Percentiles rank a stretch among this genome's conserved stretches.
phyloP scores from a whole-genome alignment of 495 filamentous ascomycete species.

The Articulospora tetracladia region DNA sequence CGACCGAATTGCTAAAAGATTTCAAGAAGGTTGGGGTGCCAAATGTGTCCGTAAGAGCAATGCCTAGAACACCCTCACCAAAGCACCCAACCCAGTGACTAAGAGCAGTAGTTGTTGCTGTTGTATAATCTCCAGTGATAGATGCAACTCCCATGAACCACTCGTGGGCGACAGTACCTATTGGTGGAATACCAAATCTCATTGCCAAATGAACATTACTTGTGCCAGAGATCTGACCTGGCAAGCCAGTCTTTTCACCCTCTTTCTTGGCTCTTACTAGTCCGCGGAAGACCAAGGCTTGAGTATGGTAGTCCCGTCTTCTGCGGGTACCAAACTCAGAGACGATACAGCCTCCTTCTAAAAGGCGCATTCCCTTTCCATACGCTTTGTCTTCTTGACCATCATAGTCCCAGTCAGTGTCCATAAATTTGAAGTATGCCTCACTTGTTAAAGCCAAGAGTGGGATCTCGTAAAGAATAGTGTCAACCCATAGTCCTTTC shows the following conservation, averaged over 20 bases:
- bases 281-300: conserved; percentile 85
- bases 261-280: conserved; percentile 69
- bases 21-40: conserved; percentile 87
- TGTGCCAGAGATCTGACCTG: conserved; percentile 77
- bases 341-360: conserved; percentile 79
- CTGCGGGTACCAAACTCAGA: conserved; percentile 92
- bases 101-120: conserved; percentile 78
- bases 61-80: conserved; percentile 83
- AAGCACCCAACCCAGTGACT: conserved; percentile 88
- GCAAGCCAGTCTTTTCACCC: conserved; percentile 53
- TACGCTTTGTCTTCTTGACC: conserved; percentile 80
- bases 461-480: conserved; percentile 96
- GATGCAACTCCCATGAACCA: conserved; percentile 99
- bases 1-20: conserved; percentile 68
- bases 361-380: conserved; percentile 69
- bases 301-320: conserved; percentile 88
- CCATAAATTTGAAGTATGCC: conserved; percentile 94
- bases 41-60: conserved; percentile 97
- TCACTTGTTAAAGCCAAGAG: conserved; percentile 88
- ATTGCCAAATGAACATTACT: conserved; percentile 98
- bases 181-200: conserved; percentile 74
- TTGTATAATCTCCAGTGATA: conserved; percentile 78
- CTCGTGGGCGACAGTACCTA: conserved; percentile 96
- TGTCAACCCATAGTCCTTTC: conserved; percentile 85
- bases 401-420: conserved; percentile 82